Base-by-base conservation (phyloP, 192 early-diverging fungal genomes). In the Helicostylum pulchrum region DNA sequence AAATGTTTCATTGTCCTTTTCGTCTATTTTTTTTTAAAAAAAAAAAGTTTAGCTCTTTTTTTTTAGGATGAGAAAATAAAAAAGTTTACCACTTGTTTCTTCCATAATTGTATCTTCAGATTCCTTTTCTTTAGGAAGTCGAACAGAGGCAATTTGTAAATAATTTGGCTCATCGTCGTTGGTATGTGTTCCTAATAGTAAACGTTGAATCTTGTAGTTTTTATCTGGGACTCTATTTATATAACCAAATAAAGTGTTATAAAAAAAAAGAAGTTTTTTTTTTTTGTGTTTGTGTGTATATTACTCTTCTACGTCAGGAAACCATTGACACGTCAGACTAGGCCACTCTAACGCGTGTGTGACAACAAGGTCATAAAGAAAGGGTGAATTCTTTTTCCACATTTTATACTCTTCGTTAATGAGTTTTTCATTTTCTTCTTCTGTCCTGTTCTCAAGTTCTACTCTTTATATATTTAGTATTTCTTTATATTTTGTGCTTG, bases 381-480 rank as follows among this genome's bases (percentile, higher is more conserved):
- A 99, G 21, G 97, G 97, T 11, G 90, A 92, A 83, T 99, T 99
- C 85, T 99, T 99, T 72, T 99, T 99, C 97, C 97, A 99, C 63
- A 94, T 91, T 78, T 94, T 96, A 83, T 97, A 96, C 73, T 97
- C 95, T 79, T 95, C 93, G 70, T 97, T 95, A 57, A 95, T 92
- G 39, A 92, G 74, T 67, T 92, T 94, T 62, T 95, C 93, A 64
- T 90, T 66, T 50, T 66, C 71, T 26, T 64, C 68, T 6, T 55
- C 44, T 26, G 48, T 58, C 56, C 56, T 58, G 11, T 58, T 58
- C 3, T 58, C 39, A 23, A 58, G 20, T 58, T 58, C 56, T 58
- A 39, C 9, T 39, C 36, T 10, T 9, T 10, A 39, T 9, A 39
- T 39, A 39, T 5, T 39, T 39, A 10, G 36, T 39, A 3, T 39